Conservation (phyloP, 768 basidiomycete species). For the Austroboletus festivus region DNA sequence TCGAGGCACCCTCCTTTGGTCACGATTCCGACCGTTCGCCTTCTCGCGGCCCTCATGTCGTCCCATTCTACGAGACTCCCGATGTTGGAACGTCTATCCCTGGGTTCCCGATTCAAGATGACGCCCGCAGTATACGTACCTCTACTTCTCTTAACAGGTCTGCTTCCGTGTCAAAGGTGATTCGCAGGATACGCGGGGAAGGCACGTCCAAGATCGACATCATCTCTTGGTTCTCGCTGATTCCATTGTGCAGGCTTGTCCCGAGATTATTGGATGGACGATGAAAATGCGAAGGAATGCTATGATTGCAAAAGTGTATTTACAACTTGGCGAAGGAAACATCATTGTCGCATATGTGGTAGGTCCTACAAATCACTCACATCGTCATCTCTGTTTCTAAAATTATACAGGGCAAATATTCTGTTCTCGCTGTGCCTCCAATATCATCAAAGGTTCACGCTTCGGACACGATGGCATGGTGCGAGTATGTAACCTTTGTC, state of each 20-base stretch:
- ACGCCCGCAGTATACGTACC: slow-evolving; percentile 83
- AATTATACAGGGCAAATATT: slow-evolving; percentile 83
- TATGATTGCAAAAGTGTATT: slow-evolving; percentile 95
- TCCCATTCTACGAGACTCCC: slow-evolving; percentile 52
- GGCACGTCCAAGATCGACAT: slow-evolving; percentile 40
- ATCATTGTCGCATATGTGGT: slow-evolving; percentile 98
- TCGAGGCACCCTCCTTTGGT: slow-evolving; percentile 70
- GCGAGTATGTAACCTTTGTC: slow-evolving; percentile 91
- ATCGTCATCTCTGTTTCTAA: background rate
- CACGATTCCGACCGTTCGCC: slow-evolving; percentile 61
- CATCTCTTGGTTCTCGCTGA: slow-evolving; percentile 6
- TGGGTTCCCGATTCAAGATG: slow-evolving; percentile 90
- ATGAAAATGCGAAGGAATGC: slow-evolving; percentile 92
- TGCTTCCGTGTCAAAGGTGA: slow-evolving; percentile 87
- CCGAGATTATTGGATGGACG: slow-evolving; percentile 98
- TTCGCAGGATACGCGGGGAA: slow-evolving; percentile 87
- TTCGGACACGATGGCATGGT: slow-evolving; percentile 96
- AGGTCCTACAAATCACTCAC: slow-evolving; percentile 19
- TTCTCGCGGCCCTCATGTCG: slow-evolving; percentile 46
- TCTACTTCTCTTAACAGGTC: slow-evolving; percentile 67
- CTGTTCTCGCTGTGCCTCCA: slow-evolving; percentile 94
- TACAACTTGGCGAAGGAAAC: slow-evolving; percentile 91
- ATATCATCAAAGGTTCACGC: slow-evolving; percentile 89
- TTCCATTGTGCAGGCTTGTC: slow-evolving; percentile 58
- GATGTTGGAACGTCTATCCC: slow-evolving; percentile 78